Conservation (phyloP, 176 grass and related monocot genomes). For the Aechmea fasciata region DNA sequence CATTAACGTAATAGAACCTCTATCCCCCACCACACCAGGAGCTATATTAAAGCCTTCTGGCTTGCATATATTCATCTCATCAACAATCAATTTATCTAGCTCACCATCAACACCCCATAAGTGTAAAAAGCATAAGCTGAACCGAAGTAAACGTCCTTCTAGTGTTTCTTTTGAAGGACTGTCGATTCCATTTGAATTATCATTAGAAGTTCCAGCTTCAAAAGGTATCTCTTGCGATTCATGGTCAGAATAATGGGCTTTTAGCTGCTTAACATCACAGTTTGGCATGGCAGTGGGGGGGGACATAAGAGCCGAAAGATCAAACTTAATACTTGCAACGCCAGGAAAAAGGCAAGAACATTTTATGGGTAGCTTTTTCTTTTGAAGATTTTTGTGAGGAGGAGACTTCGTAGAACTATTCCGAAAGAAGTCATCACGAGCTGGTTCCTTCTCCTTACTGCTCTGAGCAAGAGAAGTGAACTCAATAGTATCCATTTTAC, state of each 20-base stretch:
- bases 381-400: conserved; percentile 26
- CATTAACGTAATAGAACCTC: conserved; percentile 77
- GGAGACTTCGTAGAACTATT: conserved; percentile 34
- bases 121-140: conserved; percentile 95
- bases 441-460: conserved; percentile 38
- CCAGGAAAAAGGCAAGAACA: conserved; percentile 82
- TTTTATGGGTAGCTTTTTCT: conserved; percentile 63
- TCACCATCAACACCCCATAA: conserved; percentile 82
- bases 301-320: conserved; percentile 78
- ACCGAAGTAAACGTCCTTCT: conserved; percentile 74
- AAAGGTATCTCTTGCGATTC: conserved; percentile 16
- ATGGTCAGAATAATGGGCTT: conserved; percentile 36
- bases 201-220: conserved; percentile 21
- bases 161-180: conserved; percentile 68
- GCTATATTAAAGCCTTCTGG: conserved; percentile 78
- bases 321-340: conserved; percentile 80
- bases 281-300: conserved; percentile 18
- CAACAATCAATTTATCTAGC: conserved; percentile 73
- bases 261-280: conserved; percentile 22
- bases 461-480: conserved; percentile 21
- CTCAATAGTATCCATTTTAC: conserved; percentile 22
- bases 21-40: conserved; percentile 69
- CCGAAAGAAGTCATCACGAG: conserved; percentile 36
- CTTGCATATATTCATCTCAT: conserved; percentile 94
- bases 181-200: conserved; percentile 32